These are phyloP conservation scores for Thuidium tamariscinum DNA, from an alignment of 225 moss, liverwort and hornwort genomes.

Conservation along the genomic window DNA sequence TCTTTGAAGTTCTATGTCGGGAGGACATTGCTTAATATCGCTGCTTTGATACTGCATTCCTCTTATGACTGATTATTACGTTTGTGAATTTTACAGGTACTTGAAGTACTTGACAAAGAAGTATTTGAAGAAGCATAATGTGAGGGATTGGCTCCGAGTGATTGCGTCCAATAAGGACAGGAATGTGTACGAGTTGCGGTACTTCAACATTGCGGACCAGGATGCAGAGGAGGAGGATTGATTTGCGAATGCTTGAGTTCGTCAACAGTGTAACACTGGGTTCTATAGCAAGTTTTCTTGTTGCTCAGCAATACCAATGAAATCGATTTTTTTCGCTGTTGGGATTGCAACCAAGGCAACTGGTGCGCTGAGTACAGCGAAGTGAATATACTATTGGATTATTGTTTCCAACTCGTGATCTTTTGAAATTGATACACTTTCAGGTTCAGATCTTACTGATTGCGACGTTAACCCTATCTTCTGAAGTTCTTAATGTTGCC, in stretches of 20 bases:
- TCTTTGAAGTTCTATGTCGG: neutral
- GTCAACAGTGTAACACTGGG: neutral
- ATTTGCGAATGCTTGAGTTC: neutral
- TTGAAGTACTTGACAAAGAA: constrained; percentile 80
- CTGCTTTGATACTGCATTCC: neutral
- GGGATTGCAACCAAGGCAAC: neutral
- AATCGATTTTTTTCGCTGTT: neutral
- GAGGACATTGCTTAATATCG: neutral
- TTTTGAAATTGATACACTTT: neutral
- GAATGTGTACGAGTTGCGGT: constrained; percentile 34
- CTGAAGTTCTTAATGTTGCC: neutral
- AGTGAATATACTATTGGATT: neutral
- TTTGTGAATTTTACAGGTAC: constrained; percentile 18
- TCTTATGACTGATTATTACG: neutral
- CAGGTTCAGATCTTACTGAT: neutral
- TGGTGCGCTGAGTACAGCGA: neutral
- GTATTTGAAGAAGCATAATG: constrained; percentile 43
- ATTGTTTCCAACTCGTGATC: neutral
- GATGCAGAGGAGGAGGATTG: constrained; percentile 34
- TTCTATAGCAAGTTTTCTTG: constrained; percentile 1
- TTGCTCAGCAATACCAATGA: neutral
- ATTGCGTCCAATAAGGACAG: constrained; percentile 41
- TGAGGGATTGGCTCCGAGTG: constrained; percentile 42
- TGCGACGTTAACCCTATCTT: neutral
- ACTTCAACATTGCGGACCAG: constrained; percentile 39